Percentiles rank a stretch among this genome's conserved stretches.
Evolutionary conservation across 805 yeast genomes (phyloP).

Genomic region (Starmerella etchellsii): DNA sequence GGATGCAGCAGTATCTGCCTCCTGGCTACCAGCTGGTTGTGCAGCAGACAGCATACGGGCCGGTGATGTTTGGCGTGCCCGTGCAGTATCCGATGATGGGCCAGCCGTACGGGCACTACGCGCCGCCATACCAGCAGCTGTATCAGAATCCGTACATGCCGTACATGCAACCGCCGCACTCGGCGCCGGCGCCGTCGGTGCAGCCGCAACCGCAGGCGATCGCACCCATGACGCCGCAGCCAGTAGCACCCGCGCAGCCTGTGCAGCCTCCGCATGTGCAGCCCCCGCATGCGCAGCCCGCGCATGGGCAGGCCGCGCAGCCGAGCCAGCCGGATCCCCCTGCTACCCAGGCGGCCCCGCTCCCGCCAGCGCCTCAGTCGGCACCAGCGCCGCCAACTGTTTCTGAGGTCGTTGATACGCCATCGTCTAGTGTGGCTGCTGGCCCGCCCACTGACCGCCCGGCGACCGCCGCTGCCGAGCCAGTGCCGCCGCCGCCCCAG

Average conservation of each 20-base stretch:
- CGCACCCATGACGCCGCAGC: not conserved
- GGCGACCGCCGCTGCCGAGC: no score
- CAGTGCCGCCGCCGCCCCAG: no score
- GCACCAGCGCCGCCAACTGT: no score
- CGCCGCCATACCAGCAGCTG: not conserved
- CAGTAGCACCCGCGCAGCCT: not conserved
- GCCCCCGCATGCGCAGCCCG: not conserved
- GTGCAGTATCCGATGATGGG: slow-evolving; percentile 14
- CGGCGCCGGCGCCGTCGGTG: no score
- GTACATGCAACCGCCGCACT: not conserved
- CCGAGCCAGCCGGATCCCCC: not conserved
- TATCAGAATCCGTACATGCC: not conserved
- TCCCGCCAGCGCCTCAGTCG: no score
- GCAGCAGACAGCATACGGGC: slow-evolving; percentile 16
- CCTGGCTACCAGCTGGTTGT: slow-evolving; percentile 9
- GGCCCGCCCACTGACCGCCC: no score
- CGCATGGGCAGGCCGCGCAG: not conserved
- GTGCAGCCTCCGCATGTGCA: not conserved
- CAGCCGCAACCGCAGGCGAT: not conserved
- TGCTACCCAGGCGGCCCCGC: no score
- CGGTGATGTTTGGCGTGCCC: slow-evolving; percentile 20
- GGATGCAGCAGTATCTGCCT: not conserved
- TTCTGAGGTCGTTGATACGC: no score
- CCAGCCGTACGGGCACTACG: not conserved
- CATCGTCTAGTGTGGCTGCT: no score